Evolutionary conservation across 768 basidiomycete genomes (phyloP), one percentile per base, ranked within the genome.

Genomic region (Lentinula guzmanii): DNA sequence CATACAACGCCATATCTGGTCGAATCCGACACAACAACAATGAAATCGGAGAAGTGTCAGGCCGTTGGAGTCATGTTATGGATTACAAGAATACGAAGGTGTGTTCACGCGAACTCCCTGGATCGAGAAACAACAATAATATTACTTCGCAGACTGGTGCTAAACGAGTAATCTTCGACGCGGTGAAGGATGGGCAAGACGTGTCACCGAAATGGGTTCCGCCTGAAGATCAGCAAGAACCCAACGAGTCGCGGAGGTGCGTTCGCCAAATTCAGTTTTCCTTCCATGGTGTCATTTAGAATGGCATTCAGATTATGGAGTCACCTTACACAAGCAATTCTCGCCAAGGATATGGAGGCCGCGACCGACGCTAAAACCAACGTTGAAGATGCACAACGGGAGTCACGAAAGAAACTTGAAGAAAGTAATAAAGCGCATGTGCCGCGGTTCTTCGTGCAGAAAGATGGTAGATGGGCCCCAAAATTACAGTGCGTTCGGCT

Each of bases 361-460:
- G 97, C 97, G 24, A 97, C 95, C 4, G 83, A 83, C 31, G 92
- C 93, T 52, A 99, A 99, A 79, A 84, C 85, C 2, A 80, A 81
- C 11, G 91, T 99, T 0, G 97, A 99, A 76, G 94, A 96, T 65
- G 86, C 86, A 28, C 95, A 98, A 75, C 81, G 97, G 52, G 94
- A 97, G 67, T 73, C 82, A 60, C 85, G 92, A 42, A 84, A 81
- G 69, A 75, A 76, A 70, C 79, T 90, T 63, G 95, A 95, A 62
- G 90, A 90, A 68, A 82, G 72, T 18, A 91, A 91, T 5, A 78
- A 83, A 65, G 75, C 75, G 55, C 87, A 90, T 67, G 75, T 81
- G n/a, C 85, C 91, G 52, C 80, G 89, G 65, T 98, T 89, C 77
- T 99, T 99, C 74, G 82, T 85, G 71, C 75, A 82, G 66, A 72